Percentiles rank a stretch among this genome's conserved stretches.
Conservation (phyloP, 2,329 filamentous ascomycete genomes). For the Drechslerella coelobrocha region DNA sequence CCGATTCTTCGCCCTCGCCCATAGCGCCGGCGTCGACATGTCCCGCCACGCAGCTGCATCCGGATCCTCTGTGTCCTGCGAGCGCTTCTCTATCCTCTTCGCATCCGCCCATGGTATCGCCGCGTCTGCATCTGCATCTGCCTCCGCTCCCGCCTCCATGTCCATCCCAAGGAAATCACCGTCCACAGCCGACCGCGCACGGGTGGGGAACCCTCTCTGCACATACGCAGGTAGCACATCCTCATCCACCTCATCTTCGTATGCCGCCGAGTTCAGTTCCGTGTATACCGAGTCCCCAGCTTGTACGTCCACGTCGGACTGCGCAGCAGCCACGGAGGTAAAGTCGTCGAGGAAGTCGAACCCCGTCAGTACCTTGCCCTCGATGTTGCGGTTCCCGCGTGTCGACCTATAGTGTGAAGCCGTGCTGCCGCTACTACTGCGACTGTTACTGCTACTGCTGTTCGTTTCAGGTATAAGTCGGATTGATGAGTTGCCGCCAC, state of each 20-base stretch:
- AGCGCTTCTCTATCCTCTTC: slow-evolving; percentile 9
- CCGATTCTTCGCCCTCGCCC: slow-evolving; percentile 15
- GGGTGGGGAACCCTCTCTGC: slow-evolving; percentile 21
- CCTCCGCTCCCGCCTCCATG: too few species aligned
- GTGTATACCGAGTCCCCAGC: not conserved
- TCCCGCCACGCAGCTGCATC: slow-evolving; percentile 34
- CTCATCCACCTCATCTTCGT: not conserved
- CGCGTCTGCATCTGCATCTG: not conserved
- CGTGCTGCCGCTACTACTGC: too few species aligned
- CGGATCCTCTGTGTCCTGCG: slow-evolving; percentile 15
- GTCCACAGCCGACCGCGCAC: too few species aligned
- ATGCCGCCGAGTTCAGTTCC: not conserved
- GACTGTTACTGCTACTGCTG: too few species aligned
- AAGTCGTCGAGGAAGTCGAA: slow-evolving; percentile 33
- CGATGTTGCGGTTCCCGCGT: slow-evolving; percentile 7
- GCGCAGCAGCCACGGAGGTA: not conserved
- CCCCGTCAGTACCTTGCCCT: not conserved
- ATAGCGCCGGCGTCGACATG: slow-evolving; percentile 25
- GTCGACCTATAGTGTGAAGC: not conserved
- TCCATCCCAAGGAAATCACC: too few species aligned
- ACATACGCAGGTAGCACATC: slow-evolving; percentile 5
- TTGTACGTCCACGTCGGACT: not conserved
- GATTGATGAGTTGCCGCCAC: slow-evolving; percentile 10
- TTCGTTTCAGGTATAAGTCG: slow-evolving; percentile 2
- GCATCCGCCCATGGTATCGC: slow-evolving; percentile 32